Base-by-base conservation (phyloP, 352 stramenopile species). In the Pelagophyceae sp. region DNA sequence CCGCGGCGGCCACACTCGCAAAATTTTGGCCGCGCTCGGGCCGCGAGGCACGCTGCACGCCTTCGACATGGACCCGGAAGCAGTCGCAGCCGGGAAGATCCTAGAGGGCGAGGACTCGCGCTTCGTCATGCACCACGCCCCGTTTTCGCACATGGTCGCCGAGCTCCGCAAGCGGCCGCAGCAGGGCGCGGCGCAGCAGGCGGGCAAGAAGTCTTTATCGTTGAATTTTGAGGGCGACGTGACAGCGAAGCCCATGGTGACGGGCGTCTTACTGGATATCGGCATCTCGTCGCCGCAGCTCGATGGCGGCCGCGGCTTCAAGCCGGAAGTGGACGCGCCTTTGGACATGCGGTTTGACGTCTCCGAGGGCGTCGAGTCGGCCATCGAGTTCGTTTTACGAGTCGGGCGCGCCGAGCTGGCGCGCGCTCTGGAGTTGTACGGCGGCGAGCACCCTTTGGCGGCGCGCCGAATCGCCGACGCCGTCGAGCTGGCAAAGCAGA, bases 61-160 rank as follows among this genome's bases (percentile, higher is more conserved):
- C 58, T 65, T 65, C 58, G 58, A 65, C 58, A 33, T 65, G 58
- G 58, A 65, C 58, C 23, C 23, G 58, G 58, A 65, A 6, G 58
- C 58, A 2, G 29, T 65, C 23, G 23, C 23, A 5, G 58, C 23
- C 58, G 58, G 58, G 5, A 25, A 65, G 29, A 17, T 33, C 5
- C 58, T 65, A 2, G 5, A 25, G 29, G 29, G 29, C 5, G 23
- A 65, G 58, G 58, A 65, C 23, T 25, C 58, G 29, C 20, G 58
- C 17, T 65, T 65, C 58, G 29, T 33, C 17, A 65, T 65, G 17
- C 58, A 65, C 58, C 58, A 33, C 23, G 58, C 58, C 17, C 58
- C 58, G 23, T 65, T 65, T n/a, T 65, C 58, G 58, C 23, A 5
- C 23, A 65, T 65, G 58, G 23, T 25, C 58, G 29, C 23, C 5